Base-by-base conservation (phyloP, 352 stramenopile species). In the Pilasporangium apinafurcum region DNA sequence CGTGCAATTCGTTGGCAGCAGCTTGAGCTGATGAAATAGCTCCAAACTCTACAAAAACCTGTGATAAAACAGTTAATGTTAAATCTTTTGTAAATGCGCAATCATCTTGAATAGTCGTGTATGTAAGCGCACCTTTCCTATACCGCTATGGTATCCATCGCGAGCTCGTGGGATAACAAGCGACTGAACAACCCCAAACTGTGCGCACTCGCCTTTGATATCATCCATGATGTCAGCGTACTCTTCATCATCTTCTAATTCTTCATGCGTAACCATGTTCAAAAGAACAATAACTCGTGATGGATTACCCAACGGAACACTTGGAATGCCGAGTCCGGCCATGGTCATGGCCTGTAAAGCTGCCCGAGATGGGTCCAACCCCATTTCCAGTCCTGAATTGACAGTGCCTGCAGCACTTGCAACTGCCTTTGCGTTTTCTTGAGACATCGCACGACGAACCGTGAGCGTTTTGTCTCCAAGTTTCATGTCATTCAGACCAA, bases 221-320 rank as follows among this genome's bases (percentile, higher is more conserved):
- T 99, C 96, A 53, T 98, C 89, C 40, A 90, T 53, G 50, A 99
- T 95, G 55, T 98, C 95, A 33, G 70, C 69, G 53, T 97, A 98
- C 54, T 99, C 95, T 27, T 97, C 85, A 13, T 97, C 83, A 37
- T 98, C 92, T 8, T 84, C 65, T 3, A 99, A 74, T 65, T 99
- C 96, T 49, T 98, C 91, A 6, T 95, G 69, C 17, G 79, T 96
- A 2, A 99, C 93, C 96, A 99, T 99, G 63, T 99, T 99, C 14
- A 93, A 77, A 51, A 99, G 68, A 13, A 98, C 90, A 37, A 99
- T 66, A 26, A 98, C 83, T 20, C 74, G 72, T 47, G 74, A 89
- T 3, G 81, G 78, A 13, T 36, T 56, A n/a, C 79, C 77, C 14
- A 83, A 53, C 14, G 77, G 81, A 9, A 77, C 44, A 25, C 63